These are phyloP conservation scores for Tilletia walkeri DNA, from an alignment of 1,284 basidiomycete genomes.

Conservation along the genomic window DNA sequence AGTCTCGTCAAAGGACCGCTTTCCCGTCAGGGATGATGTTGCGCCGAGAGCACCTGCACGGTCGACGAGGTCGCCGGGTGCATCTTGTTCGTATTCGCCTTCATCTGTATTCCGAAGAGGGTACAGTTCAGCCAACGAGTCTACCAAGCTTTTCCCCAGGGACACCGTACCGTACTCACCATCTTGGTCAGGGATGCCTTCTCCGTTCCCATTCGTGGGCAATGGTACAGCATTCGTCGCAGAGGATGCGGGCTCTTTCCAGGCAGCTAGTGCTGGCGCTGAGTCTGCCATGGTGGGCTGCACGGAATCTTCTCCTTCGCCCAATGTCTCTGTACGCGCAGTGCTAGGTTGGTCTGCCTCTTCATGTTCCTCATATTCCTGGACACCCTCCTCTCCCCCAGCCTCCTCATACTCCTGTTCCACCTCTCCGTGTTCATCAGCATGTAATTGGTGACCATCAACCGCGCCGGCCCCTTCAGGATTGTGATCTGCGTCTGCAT, in stretches of 20 bases:
- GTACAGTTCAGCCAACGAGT: neutral
- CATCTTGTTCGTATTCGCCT: neutral
- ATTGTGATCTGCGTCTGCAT: neutral
- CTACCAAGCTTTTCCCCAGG: neutral
- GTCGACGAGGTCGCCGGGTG: neutral
- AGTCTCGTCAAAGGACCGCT: constrained; percentile 13
- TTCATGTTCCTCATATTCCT: neutral
- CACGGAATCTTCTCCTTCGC: no score
- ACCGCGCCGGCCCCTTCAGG: neutral
- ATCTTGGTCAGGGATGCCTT: neutral
- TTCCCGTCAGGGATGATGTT: neutral
- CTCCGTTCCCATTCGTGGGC: neutral
- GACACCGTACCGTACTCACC: neutral
- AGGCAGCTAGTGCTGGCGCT: no score
- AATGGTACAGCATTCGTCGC: neutral
- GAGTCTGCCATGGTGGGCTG: no score
- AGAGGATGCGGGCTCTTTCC: neutral
- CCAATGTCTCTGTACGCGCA: no score
- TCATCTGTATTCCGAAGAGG: no score
- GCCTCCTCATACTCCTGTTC: neutral
- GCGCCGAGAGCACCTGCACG: neutral
- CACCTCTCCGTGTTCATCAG: neutral
- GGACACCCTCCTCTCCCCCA: neutral
- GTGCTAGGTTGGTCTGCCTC: neutral
- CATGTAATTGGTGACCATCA: neutral